Evolutionary conservation across 257 asterid genomes (phyloP).

Genomic region (Vinca minor): DNA sequence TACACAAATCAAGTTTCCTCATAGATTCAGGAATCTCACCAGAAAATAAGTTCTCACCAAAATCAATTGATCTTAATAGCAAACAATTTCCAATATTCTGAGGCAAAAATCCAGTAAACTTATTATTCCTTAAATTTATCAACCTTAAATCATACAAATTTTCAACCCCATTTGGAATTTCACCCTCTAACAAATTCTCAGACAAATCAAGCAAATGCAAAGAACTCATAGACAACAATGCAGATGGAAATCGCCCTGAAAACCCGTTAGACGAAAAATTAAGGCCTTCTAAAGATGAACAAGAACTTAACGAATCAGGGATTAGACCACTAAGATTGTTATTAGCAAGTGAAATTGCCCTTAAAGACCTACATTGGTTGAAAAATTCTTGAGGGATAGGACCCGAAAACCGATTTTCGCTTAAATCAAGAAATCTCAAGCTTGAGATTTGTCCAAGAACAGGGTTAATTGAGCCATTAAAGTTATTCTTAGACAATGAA

Average conservation of each 20-base stretch:
- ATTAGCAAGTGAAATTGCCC: slow-evolving; percentile 51
- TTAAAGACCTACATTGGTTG: slow-evolving; percentile 48
- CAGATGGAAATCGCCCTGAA: slow-evolving; percentile 48
- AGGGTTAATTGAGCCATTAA: slow-evolving; percentile 56
- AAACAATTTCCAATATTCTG: slow-evolving; percentile 54
- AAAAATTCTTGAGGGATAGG: slow-evolving; percentile 49
- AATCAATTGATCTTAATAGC: slow-evolving; percentile 40
- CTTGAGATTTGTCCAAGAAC: slow-evolving; percentile 36
- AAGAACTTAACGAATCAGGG: slow-evolving; percentile 47
- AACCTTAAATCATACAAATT: slow-evolving; percentile 34
- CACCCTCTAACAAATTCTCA: slow-evolving; percentile 56
- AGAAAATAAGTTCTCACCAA: slow-evolving; percentile 42
- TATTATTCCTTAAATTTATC: slow-evolving; percentile 41
- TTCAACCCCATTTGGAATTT: slow-evolving; percentile 52
- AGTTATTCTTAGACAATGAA: slow-evolving; percentile 54
- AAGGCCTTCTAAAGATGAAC: slow-evolving; percentile 43
- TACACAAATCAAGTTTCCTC: slow-evolving; percentile 42
- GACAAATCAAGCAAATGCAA: slow-evolving; percentile 58
- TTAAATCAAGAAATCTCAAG: slow-evolving; percentile 49
- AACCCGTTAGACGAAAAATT: slow-evolving; percentile 57
- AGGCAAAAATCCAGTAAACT: slow-evolving; percentile 55
- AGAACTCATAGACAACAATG: slow-evolving; percentile 45
- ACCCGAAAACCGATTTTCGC: slow-evolving; percentile 47
- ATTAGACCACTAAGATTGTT: slow-evolving; percentile 60
- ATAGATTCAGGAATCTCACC: slow-evolving; percentile 60